Evolutionary conservation across 345 rosid genomes (phyloP), one percentile per base, ranked within the genome.

Genomic region (Heritiera fomes): DNA sequence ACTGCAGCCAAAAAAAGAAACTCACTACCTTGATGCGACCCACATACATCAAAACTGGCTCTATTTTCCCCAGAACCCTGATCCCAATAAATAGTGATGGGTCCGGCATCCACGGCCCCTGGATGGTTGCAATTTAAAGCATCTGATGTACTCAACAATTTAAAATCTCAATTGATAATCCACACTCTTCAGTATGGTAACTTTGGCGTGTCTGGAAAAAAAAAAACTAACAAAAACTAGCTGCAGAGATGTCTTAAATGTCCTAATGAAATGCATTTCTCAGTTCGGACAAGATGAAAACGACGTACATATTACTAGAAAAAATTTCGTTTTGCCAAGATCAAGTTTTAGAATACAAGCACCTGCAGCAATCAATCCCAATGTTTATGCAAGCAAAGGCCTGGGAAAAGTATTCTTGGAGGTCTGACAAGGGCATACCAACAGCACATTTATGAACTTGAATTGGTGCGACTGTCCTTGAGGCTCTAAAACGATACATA

Each of bases 381-480:
- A 50, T 58, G 56, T 1, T 15, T 7, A 50, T 49, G 30, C 73
- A 41, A 64, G 20, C 69, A 14, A 14, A 15, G 20, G 10, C 45
- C 9, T 63, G 1, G n/a, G 68, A 1, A 34, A 62, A 63, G 68
- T 32, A 32, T 34, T 52, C 47, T 17, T 34, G 17, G 15, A 15
- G 61, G 45, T 32, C 52, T 23, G 14, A 49, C 23, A n/a, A 53
- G 10, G 65, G 73, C 69, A 45, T 49, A 6, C 43, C 34, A 68
- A 64, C 77, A 83, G 17, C 32, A 53, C 34, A 55, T 38, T 55
- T 73, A 73, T 55, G 49, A 55, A 74, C 78, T 80, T 34, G 89
- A 89, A 85, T 84, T 89, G 18, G 80, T 77, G n/a, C 83, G 86
- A 56, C 64, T 73, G 41, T 88, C 90, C 75, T 80, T 88, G 75